Conservation (phyloP, 2,329 filamentous ascomycete genomes). For the Scedosporium apiospermum region DNA sequence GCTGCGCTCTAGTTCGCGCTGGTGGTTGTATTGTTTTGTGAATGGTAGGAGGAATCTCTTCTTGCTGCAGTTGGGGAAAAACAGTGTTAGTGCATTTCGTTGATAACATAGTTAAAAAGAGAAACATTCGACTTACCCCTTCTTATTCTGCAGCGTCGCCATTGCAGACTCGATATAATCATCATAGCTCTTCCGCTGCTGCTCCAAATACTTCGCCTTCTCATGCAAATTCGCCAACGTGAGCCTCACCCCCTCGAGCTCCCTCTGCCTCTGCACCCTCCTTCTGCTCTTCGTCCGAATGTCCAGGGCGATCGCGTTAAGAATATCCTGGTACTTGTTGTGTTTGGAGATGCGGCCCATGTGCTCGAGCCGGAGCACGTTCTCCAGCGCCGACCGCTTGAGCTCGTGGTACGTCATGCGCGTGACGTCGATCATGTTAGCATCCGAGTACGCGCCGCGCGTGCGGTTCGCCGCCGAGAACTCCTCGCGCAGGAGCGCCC, state of each 20-base stretch:
- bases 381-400: slow-evolving; percentile 87
- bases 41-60: slow-evolving; percentile 93
- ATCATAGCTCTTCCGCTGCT: slow-evolving; percentile 94
- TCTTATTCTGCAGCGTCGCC: slow-evolving; percentile 93
- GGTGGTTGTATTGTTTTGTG: slow-evolving; percentile 97
- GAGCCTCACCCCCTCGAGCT: slow-evolving; percentile 73
- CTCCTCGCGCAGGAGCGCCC: slow-evolving; percentile 71
- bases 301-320: slow-evolving; percentile 93
- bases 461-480: slow-evolving; percentile 58
- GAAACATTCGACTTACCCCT: too few relatives aligned
- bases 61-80: slow-evolving; percentile 39
- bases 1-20: slow-evolving; percentile 84
- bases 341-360: slow-evolving; percentile 78
- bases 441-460: slow-evolving; percentile 81
- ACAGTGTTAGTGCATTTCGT: neutral
- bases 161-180: slow-evolving; percentile 99
- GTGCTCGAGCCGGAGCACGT: slow-evolving; percentile 82
- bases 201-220: slow-evolving; percentile 86
- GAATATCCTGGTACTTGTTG: slow-evolving; percentile 94
- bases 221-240: slow-evolving; percentile 69
- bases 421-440: slow-evolving; percentile 81
- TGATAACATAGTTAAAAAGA: too few relatives aligned
- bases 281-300: slow-evolving; percentile 95
- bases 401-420: slow-evolving; percentile 84
- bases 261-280: slow-evolving; percentile 81